Evolutionary conservation across 257 asterid genomes (phyloP).

Genomic region (Paulownia fortunei): DNA sequence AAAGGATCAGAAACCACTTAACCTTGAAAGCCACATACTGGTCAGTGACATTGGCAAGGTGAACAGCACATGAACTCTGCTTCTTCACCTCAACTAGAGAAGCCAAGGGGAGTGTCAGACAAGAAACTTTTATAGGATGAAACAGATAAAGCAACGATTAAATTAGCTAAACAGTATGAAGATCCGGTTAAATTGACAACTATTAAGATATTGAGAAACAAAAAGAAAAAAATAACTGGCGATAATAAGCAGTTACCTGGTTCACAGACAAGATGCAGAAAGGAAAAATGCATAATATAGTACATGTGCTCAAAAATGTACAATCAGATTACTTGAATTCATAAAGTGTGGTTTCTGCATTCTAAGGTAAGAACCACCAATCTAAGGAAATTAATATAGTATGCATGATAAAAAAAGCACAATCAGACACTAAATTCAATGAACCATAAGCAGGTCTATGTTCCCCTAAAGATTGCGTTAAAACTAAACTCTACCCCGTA

Average conservation of each 20-base stretch:
- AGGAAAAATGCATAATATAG: not conserved
- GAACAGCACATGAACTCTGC: slow-evolving; percentile 70
- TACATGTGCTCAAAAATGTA: not conserved
- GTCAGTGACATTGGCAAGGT: slow-evolving; percentile 71
- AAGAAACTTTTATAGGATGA: not conserved
- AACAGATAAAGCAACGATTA: slow-evolving; percentile 16
- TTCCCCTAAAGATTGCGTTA: slow-evolving; percentile 6
- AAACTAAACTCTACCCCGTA: not conserved
- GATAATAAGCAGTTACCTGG: not conserved
- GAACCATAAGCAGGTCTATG: not conserved
- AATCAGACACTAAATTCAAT: not conserved
- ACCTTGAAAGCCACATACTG: slow-evolving; percentile 94
- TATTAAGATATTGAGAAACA: not conserved
- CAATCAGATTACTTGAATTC: slow-evolving; percentile 8
- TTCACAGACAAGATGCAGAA: slow-evolving; percentile 15
- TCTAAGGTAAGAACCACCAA: not conserved
- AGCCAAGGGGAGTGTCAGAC: slow-evolving; percentile 34
- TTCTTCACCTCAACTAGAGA: slow-evolving; percentile 84
- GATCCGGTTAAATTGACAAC: slow-evolving; percentile 8
- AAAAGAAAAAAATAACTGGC: not conserved
- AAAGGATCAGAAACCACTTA: slow-evolving; percentile 32
- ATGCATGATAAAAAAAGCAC: not conserved
- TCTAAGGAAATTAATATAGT: not conserved
- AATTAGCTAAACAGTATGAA: not conserved
- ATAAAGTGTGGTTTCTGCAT: not conserved